Evolutionary conservation across 1,139 yeast species (phyloP).

Genomic region (Magnusiomyces ingens): DNA sequence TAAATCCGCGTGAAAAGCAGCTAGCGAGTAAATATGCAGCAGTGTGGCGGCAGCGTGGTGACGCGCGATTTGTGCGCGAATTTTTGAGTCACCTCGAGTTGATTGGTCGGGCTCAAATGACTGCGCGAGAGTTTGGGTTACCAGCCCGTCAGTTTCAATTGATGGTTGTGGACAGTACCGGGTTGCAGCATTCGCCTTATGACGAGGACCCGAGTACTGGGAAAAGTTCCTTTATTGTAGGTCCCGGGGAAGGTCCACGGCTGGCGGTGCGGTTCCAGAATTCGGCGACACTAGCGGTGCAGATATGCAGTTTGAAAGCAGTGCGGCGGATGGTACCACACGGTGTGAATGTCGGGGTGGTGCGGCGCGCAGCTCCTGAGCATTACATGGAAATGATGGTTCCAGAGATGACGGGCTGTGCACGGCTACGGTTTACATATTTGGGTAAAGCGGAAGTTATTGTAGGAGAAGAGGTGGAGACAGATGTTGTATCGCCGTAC

Average conservation of each 20-base stretch:
- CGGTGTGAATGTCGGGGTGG: conserved; percentile 1
- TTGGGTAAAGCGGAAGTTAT: conserved; percentile 6
- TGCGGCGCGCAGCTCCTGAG: not conserved
- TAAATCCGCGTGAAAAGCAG: conserved; percentile 17
- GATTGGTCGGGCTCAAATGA: conserved; percentile 23
- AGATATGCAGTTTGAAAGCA: conserved; percentile 7
- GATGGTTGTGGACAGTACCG: conserved; percentile 18
- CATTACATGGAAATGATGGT: no score
- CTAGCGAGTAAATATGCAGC: conserved; percentile 14
- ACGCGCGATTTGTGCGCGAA: conserved; percentile 15
- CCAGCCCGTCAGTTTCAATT: conserved; percentile 22
- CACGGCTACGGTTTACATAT: conserved; percentile 6
- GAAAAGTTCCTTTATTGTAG: not conserved
- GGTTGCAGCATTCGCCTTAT: conserved; percentile 7
- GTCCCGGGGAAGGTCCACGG: not conserved
- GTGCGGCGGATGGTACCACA: conserved; percentile 8
- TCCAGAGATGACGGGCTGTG: no score
- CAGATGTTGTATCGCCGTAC: conserved; percentile 20
- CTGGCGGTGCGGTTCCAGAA: conserved; percentile 23
- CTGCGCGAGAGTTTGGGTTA: conserved; percentile 16
- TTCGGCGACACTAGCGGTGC: conserved; percentile 16
- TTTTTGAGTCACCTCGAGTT: conserved; percentile 16
- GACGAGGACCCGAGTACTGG: conserved; percentile 3
- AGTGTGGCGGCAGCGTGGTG: conserved; percentile 16
- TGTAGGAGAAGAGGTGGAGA: conserved; percentile 11